phyloP scores from a whole-genome alignment of 2,329 filamentous ascomycete genomes.

The Xylariales sp. region DNA sequence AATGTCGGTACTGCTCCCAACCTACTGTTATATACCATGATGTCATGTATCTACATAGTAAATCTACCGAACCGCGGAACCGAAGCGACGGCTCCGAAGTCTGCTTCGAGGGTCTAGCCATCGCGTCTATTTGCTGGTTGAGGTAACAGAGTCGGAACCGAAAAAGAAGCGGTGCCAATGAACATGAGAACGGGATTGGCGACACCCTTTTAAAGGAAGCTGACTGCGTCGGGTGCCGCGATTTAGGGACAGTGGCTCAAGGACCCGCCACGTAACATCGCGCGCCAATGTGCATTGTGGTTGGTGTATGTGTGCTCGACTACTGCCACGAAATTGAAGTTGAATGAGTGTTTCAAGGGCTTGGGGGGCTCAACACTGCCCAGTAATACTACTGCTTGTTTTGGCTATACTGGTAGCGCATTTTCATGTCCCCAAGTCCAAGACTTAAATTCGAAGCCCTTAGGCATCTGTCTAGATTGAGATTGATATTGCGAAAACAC shows the following conservation, averaged over 20 bases:
- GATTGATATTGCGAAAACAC: not conserved
- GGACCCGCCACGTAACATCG: slow-evolving; percentile 15
- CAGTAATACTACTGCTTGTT: slow-evolving; percentile 1
- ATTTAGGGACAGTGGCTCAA: not conserved
- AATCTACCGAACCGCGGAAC: not conserved
- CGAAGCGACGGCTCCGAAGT: slow-evolving; percentile 32
- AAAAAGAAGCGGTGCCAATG: slow-evolving; percentile 33
- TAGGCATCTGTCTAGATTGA: not conserved
- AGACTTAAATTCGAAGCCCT: not conserved
- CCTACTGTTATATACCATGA: not conserved
- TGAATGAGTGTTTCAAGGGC: not conserved
- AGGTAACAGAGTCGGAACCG: slow-evolving; percentile 24
- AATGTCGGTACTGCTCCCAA: not conserved
- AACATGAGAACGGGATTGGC: slow-evolving; percentile 15
- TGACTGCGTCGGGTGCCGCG: slow-evolving; percentile 7
- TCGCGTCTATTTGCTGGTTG: not conserved
- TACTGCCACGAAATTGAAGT: not conserved
- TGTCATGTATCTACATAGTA: not conserved
- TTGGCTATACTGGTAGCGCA: not conserved
- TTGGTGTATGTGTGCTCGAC: not conserved
- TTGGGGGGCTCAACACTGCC: not conserved
- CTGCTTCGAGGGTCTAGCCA: slow-evolving; percentile 9
- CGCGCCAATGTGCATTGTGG: not conserved
- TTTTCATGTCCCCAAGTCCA: not conserved
- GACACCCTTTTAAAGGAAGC: slow-evolving; percentile 45